Base-by-base conservation (phyloP, 2,329 filamentous ascomycete genomes). In the Monilinia polystroma region DNA sequence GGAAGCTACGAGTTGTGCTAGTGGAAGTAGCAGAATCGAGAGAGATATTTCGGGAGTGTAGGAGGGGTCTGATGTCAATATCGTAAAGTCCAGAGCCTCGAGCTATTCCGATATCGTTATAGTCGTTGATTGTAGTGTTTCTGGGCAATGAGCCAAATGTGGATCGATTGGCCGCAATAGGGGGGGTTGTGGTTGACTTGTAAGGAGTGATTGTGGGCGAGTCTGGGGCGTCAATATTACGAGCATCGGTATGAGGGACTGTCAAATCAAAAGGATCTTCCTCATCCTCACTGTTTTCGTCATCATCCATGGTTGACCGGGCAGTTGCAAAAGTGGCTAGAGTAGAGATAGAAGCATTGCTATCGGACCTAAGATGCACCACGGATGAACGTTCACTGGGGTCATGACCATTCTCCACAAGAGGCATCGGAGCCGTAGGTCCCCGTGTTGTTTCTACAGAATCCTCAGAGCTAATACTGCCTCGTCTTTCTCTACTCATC, bases 311-410 rank as follows among this genome's bases (percentile, higher is more conserved):
- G 14, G 81, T 83, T 76, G 88, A 86, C 4, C 79, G 83, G 6
- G 87, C 87, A 2, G 87, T 90, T 2, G 85, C 86, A 74, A 89
- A 90, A 0, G 85, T 85, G 26, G 83, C 84, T 12, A 84, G 76
- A 1, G 85, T 88, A 14, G 86, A 88, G 12, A 86, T 76, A 0
- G 86, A 89, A 68, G 85, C 83, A n/a, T 78, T 77, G 68, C 86
- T 89, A 49, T 82, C 79, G 26, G 81, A 82, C 63, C 87, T 82
- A 20, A 79, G 76, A 70, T 85, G 80, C 8, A 70, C 66, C 6
- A 73, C 35, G 35, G 68, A 66, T n/a, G 54, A 64, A 41, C 71
- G 71, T 6, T 68, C 68, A 35, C 69, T 74, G 66, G 57, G 58
- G 18, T 58, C 53, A 63, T 67, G 43, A 47, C 62, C 32, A 43